Base-by-base conservation (phyloP, 768 basidiomycete species). In the Mycena epipterygia region DNA sequence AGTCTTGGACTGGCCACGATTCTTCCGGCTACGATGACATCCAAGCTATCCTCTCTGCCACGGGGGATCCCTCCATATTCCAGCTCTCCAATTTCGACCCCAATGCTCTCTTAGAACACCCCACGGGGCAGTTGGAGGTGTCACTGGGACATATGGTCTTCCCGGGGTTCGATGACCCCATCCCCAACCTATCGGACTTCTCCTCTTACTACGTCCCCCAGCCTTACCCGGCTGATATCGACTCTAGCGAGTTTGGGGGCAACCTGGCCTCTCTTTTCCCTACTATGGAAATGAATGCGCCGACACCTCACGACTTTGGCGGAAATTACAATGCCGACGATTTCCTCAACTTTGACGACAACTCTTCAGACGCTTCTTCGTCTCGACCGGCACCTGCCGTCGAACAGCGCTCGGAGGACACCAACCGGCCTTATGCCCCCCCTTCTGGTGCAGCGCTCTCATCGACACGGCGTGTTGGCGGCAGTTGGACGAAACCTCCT, bases 391-490 rank as follows among this genome's bases (percentile, higher is more conserved):
- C 71, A 3, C 64, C 70, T 48, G 68, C 69, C 9, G 46, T 58
- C 33, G 67, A 63, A 56, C 64, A 71, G 58, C 76, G 69, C 25
- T 68, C 68, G 17, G 59, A 72, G 19, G 73, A 73, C 23, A 69
- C 65, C 9, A 30, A 44, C 27, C 52, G 53, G 13, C 69, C 82
- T 2, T 91, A 91, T 71, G 77, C 82, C 0, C 90, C 90, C 7
- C 89, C 90, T 17, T 68, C 88, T 16, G 90, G 89, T 56, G 90
- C 90, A 25, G 76, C 79, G 5, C 74, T 86, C 64, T 84, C 85
- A 1, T 83, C 85, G 12, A 84, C 80, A 29, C 85, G 90, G 46
- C 88, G 90, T 5, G 90, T 88, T 42, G 90, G 77, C 12, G 89
- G 80, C 3, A 87, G 79, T 60, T 91, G 89, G 89, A 19, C 16